Conservation (phyloP, 345 rosid species). For the Physaria fendleri region DNA sequence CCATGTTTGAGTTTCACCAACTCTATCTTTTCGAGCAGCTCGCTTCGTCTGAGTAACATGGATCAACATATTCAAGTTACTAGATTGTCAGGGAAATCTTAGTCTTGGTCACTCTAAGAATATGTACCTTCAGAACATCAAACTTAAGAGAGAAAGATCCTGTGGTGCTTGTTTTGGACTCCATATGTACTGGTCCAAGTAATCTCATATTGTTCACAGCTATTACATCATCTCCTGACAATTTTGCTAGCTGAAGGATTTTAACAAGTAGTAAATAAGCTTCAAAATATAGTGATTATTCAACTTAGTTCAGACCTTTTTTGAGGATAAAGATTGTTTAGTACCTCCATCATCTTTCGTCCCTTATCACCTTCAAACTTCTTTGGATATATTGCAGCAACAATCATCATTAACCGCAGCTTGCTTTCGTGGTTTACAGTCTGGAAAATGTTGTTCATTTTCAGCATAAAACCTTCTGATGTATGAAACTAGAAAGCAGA, state of each 20-base stretch:
- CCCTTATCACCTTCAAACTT: constrained; percentile 92
- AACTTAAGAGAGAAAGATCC: constrained; percentile 74
- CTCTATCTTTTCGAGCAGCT: constrained; percentile 74
- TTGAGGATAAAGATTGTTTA: neutral
- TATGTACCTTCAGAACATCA: constrained; percentile 72
- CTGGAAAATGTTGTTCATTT: constrained; percentile 40
- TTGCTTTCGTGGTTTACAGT: constrained; percentile 76
- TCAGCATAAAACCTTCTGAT: neutral
- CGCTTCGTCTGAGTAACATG: constrained; percentile 82
- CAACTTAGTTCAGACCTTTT: neutral
- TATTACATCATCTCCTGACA: constrained; percentile 67
- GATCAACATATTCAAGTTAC: constrained; percentile 6
- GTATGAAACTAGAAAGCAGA: neutral
- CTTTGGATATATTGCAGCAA: constrained; percentile 83
- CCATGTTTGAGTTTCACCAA: constrained; percentile 57
- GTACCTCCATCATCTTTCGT: constrained; percentile 87
- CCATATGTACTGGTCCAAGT: constrained; percentile 54
- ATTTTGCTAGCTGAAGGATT: constrained; percentile 62
- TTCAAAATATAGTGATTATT: too few relatives aligned
- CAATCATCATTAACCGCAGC: constrained; percentile 89
- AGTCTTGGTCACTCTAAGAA: neutral
- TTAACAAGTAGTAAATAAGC: constrained; percentile 4
- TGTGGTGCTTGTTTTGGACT: constrained; percentile 58
- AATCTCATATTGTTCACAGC: constrained; percentile 91
- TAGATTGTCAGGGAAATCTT: neutral